phyloP scores from a whole-genome alignment of 163 green algal genomes.

The Smithsoniella earleae region DNA sequence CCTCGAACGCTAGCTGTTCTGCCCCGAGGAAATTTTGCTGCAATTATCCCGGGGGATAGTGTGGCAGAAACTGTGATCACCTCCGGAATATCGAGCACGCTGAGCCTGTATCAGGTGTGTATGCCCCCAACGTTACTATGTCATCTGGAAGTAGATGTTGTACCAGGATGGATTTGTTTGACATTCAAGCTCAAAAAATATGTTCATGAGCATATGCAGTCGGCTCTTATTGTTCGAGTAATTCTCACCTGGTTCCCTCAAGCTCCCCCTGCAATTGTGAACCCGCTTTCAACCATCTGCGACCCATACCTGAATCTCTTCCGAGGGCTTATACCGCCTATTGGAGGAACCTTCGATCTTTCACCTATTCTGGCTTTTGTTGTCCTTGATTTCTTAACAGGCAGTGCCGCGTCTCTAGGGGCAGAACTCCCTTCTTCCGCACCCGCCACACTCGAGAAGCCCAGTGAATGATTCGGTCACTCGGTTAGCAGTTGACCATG shows the following conservation, averaged over 20 bases:
- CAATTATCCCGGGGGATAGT: constrained; percentile 79
- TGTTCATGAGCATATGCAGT: too few relatives aligned
- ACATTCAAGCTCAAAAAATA: too few relatives aligned
- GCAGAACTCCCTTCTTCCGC: constrained; percentile 11
- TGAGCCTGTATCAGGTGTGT: background rate
- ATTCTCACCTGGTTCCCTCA: constrained; percentile 39
- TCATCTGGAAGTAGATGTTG: too few relatives aligned
- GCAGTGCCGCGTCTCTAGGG: background rate
- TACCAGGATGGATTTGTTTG: too few relatives aligned
- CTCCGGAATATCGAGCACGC: constrained; percentile 40
- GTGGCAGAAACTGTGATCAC: constrained; percentile 82
- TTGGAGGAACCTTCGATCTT: constrained; percentile 88
- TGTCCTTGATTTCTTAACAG: constrained; percentile 47
- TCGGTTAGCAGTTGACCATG: too few relatives aligned
- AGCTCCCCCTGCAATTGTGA: constrained; percentile 34
- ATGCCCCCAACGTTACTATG: too few relatives aligned
- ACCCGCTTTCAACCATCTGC: constrained; percentile 59
- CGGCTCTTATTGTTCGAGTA: constrained; percentile 21
- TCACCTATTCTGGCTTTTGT: constrained; percentile 94
- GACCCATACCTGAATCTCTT: constrained; percentile 97
- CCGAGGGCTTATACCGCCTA: constrained; percentile 85
- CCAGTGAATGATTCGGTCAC: too few relatives aligned
- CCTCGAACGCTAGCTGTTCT: constrained; percentile 22
- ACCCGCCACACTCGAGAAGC: background rate
- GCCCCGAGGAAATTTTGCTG: constrained; percentile 52